Evolutionary conservation across 345 rosid species (phyloP).

Genomic region (Euphorbia lathyris): DNA sequence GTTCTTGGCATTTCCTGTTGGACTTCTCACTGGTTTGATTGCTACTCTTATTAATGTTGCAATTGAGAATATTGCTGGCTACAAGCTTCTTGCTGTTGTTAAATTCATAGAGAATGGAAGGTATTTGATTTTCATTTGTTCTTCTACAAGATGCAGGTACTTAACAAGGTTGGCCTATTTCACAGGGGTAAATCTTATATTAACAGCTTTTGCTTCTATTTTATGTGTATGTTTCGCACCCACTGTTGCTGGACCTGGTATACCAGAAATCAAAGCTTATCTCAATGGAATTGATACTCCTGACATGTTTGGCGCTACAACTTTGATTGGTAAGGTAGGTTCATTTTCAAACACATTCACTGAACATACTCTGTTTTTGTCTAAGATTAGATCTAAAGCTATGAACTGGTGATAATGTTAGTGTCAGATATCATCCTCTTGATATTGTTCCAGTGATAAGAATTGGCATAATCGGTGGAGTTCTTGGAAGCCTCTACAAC

Average conservation of each 20-base stretch:
- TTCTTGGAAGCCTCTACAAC: conserved; percentile 85
- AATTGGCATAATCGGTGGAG: conserved; percentile 81
- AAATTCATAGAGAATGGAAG: conserved; percentile 51
- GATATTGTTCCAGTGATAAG: conserved; percentile 62
- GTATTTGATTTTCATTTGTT: conserved; percentile 28
- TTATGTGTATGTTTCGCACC: conserved; percentile 87
- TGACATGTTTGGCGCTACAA: conserved; percentile 75
- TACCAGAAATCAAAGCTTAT: conserved; percentile 95
- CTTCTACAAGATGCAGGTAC: conserved; percentile 62
- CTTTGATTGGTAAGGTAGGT: conserved; percentile 76
- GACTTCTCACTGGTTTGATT: conserved; percentile 74
- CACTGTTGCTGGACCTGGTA: conserved; percentile 94
- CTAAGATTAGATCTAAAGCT: conserved; percentile 3
- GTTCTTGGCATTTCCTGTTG: conserved; percentile 75
- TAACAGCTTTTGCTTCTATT: conserved; percentile 61
- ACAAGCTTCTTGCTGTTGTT: conserved; percentile 75
- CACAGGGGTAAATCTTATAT: conserved; percentile 54
- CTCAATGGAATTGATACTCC: conserved; percentile 95
- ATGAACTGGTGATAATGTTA: no score
- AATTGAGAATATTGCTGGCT: conserved; percentile 86
- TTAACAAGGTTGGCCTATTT: conserved; percentile 49
- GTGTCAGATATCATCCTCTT: conserved; percentile 54
- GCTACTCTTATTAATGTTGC: conserved; percentile 87
- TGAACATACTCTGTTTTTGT: no score
- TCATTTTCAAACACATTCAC: no score